These are phyloP conservation scores for Arachis stenosperma DNA, from an alignment of 306 rosid genomes.

Conservation along the genomic window DNA sequence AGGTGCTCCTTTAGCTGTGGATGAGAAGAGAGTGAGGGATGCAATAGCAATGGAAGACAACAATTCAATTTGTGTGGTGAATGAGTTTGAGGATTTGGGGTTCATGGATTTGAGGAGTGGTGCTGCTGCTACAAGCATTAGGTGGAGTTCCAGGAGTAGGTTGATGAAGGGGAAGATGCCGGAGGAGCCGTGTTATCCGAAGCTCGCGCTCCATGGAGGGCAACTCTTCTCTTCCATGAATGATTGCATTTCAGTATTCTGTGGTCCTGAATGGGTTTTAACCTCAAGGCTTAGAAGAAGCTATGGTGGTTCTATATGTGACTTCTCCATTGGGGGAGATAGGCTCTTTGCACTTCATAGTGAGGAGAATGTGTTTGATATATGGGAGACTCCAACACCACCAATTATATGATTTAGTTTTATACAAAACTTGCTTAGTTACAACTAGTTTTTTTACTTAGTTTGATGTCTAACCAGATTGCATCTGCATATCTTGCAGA, in stretches of 20 bases:
- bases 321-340: conserved; percentile 93
- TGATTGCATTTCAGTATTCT: conserved; percentile 85
- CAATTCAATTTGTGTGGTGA: conserved; percentile 84
- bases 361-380: conserved; percentile 92
- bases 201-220: conserved; percentile 81
- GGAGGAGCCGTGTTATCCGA: conserved; percentile 93
- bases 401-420: conserved; percentile 60
- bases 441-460: conserved; percentile 10
- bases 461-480: conserved; percentile 36
- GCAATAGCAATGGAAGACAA: conserved; percentile 90
- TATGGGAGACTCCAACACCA: conserved; percentile 91
- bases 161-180: conserved; percentile 86
- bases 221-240: conserved; percentile 95
- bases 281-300: conserved; percentile 84
- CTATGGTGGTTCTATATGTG: conserved; percentile 90
- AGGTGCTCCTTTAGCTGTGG: conserved; percentile 62
- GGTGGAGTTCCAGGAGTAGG: conserved; percentile 95
- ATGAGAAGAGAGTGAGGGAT: conserved; percentile 84
- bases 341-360: conserved; percentile 92
- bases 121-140: conserved; percentile 56
- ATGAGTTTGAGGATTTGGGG: conserved; percentile 91
- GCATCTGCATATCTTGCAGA: conserved; percentile 34
- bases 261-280: conserved; percentile 90
- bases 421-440: conserved; percentile 23
- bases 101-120: conserved; percentile 79